These are phyloP conservation scores for Neospora caninum DNA, from an alignment of 169 alveolate species.

Conservation along the genomic window DNA sequence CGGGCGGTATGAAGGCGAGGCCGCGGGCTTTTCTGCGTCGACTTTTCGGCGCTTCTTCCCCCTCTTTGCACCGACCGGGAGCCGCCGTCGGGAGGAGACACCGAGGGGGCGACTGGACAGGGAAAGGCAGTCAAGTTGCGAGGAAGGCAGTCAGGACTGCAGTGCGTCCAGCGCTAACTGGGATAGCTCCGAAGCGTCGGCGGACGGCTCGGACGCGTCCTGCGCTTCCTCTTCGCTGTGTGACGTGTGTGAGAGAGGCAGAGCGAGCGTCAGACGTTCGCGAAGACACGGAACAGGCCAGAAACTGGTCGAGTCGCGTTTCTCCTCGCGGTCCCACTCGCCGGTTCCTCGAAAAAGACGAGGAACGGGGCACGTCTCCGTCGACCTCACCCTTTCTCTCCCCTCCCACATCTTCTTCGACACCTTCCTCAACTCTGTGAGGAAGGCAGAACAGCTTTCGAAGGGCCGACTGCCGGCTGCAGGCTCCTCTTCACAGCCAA, in stretches of 20 bases:
- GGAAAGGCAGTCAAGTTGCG: too few species aligned
- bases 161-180: too few species aligned
- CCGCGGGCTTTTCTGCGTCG: too few species aligned
- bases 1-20: too few species aligned
- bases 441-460: neutral
- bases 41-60: too few species aligned
- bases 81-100: too few species aligned
- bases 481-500: neutral
- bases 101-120: too few species aligned
- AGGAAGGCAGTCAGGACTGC: too few species aligned
- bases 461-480: neutral
- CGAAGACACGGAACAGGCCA: neutral
- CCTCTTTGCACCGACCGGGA: too few species aligned
- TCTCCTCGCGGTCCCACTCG: neutral
- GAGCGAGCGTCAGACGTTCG: neutral
- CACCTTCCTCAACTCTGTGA: slow-evolving; percentile 27
- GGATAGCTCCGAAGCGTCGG: neutral
- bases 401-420: slow-evolving; percentile 18
- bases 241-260: neutral
- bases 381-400: neutral
- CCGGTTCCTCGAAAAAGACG: neutral
- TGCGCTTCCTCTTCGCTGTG: neutral
- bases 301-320: neutral
- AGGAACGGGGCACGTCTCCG: neutral
- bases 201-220: neutral